Base-by-base conservation (phyloP, 2,329 filamentous ascomycete genomes). In the Fusarium chaquense region DNA sequence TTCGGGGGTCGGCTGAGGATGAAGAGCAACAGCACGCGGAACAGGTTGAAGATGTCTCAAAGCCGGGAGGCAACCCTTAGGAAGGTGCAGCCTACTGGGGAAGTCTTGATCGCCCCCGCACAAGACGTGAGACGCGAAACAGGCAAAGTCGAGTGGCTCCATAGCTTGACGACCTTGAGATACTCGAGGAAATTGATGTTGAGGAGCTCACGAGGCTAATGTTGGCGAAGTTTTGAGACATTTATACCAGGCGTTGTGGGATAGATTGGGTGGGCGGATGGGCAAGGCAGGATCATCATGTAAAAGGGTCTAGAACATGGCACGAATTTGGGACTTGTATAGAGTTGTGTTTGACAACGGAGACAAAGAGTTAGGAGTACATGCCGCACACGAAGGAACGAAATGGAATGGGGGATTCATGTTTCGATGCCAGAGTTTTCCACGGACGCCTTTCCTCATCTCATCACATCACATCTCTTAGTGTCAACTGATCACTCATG, bases 381-480 rank as follows among this genome's bases (percentile, higher is more conserved):
- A 69, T 60, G 62, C 40, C 54, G 62, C 53, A 66, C 60, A 70
- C 61, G 63, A 68, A 71, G 70, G 73, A 68, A 67, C 65, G 71
- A 71, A 75, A 74, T 74, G 73, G 73, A 75, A 74, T 33, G 74
- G 73, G 62, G 71, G 72, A 69, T 70, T 70, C 67, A 70, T 65
- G 73, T 62, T 58, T 62, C 62, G 73, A 69, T 76, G 75, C 60
- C 71, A 75, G 70, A 71, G 71, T 73, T 71, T 65, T 65, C 51
- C 56, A 67, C 64, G 73, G 70, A 72, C 61, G 68, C 71, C 70
- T 61, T 67, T 72, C 56, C 63, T 64, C 53, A 49, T 67, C 57
- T 58, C 47, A 47, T 46, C 57, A 68, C 62, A 66, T 73, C 66
- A 67, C 62, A 54, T 76, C 69, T 70, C 54, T 54, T 76, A 67